A percentile compares a stretch with the other conserved stretches of the same genome.
Evolutionary conservation across 495 filamentous ascomycete species (phyloP).

Genomic region (Xylaria palmicola): DNA sequence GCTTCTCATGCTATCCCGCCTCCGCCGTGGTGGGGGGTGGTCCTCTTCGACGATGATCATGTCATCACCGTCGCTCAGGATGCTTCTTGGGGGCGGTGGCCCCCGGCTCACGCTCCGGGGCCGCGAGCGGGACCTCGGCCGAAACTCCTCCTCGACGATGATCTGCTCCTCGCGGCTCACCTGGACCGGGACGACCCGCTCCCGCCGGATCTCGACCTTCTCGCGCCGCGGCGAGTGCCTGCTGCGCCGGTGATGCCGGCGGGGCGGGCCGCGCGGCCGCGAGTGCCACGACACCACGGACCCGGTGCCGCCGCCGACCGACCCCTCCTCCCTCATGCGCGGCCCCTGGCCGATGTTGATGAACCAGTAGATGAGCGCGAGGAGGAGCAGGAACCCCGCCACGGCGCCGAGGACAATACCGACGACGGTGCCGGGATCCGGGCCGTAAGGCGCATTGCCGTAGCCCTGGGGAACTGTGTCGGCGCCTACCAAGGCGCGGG

Average conservation of each 20-base stretch:
- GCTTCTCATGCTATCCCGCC: constrained; percentile 28
- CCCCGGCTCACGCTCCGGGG: constrained; percentile 20
- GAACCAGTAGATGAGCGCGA: constrained; percentile 72
- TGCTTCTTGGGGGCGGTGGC: constrained; percentile 8
- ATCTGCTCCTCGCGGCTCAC: constrained; percentile 31
- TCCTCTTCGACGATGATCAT: constrained; percentile 50
- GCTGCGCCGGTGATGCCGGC: constrained; percentile 22
- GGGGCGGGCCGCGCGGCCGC: constrained; percentile 21
- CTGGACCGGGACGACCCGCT: constrained; percentile 26
- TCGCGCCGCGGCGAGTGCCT: constrained; percentile 21
- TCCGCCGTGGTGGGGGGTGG: constrained; percentile 30
- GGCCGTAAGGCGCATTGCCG: constrained; percentile 57
- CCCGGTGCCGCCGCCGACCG: constrained; percentile 22
- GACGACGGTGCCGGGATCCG: constrained; percentile 68
- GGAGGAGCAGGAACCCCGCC: constrained; percentile 74
- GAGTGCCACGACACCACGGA: constrained; percentile 34
- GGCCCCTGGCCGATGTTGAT: constrained; percentile 49
- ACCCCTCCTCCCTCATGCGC: constrained; percentile 32
- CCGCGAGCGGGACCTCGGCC: constrained; percentile 16
- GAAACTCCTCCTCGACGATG: constrained; percentile 41
- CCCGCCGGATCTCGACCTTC: constrained; percentile 39
- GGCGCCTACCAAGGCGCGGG: constrained; percentile 25
- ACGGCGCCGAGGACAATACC: constrained; percentile 83
- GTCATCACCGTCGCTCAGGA: constrained; percentile 34
- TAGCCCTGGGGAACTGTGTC: constrained; percentile 66